Evolutionary conservation across 228 moss, liverwort and hornwort genomes (phyloP), one percentile per base, ranked within the genome.

Genomic region (Sphagnum magellanicum): DNA sequence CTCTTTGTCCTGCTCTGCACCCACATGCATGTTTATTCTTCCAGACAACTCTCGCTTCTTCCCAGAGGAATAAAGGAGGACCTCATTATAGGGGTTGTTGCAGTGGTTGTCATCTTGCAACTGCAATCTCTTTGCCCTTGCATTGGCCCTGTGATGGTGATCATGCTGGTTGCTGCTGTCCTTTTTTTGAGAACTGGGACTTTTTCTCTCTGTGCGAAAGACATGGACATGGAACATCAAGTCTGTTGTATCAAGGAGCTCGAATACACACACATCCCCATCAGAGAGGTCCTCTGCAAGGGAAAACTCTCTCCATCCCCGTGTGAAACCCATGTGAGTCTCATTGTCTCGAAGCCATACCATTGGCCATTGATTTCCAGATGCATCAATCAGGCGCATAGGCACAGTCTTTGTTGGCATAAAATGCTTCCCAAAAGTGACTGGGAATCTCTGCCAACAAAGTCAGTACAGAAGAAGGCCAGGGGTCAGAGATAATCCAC

Each of bases 281-380:
- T 82, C 82, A 5, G 68, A 82, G 10, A 78, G 78, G 52, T 55
- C 59, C 62, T 78, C 72, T 68, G 78, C 78, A 14, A 82, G 67
- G 68, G 75, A 76, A 66, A 73, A 82, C 49, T 78, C 82, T 68
- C 82, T 73, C 82, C 82, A 82, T 48, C 82, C 82, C 51, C 82
- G 71, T 6, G 82, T 82, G 68, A 82, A 75, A 9, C 78, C 82
- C 82, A 82, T 82, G 71, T 82, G 82, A 9, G 78, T 82, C 75
- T 82, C 82, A 50, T 82, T 82, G 68, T 82, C 82, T 52, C 78
- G 82, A 10, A 82, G 73, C 82, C 78, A 82, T 66, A 78, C 75
- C 82, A 82, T 82, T 6, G 82, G 78, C 82, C 82, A 82, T 61
- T 65, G 71, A 52, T 78, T 71, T 10, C 82, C 82, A 46, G 73